Percentiles rank a stretch among this genome's conserved stretches.
phyloP scores from a whole-genome alignment of 176 grass and related monocot species.

The Oryza punctata region DNA sequence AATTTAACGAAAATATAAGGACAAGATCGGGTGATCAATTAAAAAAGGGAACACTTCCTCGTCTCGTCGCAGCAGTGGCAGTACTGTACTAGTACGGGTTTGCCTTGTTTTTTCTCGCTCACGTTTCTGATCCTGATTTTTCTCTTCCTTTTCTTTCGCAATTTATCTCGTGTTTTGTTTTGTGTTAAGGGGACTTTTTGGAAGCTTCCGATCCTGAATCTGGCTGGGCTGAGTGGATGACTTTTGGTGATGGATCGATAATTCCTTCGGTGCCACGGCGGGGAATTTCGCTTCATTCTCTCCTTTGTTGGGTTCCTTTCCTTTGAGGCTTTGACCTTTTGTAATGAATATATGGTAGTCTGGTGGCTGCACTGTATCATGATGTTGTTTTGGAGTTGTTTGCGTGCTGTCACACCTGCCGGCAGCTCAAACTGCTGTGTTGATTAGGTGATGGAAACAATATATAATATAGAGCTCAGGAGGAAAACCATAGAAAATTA shows the following conservation, averaged over 20 bases:
- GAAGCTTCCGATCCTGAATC: conserved; percentile 44
- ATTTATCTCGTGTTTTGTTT: not conserved
- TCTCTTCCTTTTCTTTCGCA: not conserved
- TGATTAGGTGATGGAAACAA: not conserved
- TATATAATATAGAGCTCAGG: not conserved
- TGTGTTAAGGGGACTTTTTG: conserved; percentile 45
- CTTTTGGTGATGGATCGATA: not conserved
- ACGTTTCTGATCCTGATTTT: not conserved
- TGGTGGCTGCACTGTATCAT: not conserved
- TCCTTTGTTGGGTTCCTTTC: conserved; percentile 19
- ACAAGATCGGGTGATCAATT: no score
- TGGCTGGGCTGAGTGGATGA: not conserved
- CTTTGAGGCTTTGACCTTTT: not conserved
- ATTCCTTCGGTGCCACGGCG: not conserved
- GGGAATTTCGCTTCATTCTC: conserved; percentile 44
- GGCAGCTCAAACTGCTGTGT: not conserved
- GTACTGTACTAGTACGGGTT: conserved; percentile 27
- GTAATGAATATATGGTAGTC: not conserved
- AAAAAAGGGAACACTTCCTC: no score
- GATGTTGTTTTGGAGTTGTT: not conserved
- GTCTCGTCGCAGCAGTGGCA: not conserved
- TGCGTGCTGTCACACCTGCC: conserved; percentile 32
- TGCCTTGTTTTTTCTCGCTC: not conserved
- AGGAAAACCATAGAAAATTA: not conserved
- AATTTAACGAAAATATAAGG: no score